These are phyloP conservation scores for Thymus mandschuricus DNA, from an alignment of 257 asterid species.

Conservation along the genomic window DNA sequence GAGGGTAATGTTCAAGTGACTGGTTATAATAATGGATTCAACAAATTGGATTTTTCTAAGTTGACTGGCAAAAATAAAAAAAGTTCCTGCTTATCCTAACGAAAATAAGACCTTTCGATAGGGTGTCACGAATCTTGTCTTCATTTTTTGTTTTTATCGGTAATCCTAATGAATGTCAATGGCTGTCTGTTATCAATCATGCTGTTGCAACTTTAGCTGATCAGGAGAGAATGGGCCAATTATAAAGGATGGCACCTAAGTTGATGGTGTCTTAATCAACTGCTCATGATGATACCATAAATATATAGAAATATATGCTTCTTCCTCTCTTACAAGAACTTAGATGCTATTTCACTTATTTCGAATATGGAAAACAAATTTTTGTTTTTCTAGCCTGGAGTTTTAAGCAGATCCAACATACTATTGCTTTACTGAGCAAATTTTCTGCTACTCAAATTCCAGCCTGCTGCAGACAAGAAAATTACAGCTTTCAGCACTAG, in stretches of 20 bases:
- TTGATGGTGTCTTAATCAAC: neutral
- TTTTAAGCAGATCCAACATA: conserved; percentile 9
- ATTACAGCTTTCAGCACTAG: conserved; percentile 39
- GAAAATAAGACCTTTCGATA: neutral
- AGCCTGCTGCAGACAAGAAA: conserved; percentile 48
- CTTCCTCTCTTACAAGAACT: neutral
- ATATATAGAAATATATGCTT: neutral
- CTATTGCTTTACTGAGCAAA: conserved; percentile 25
- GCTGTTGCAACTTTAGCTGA: too few species aligned
- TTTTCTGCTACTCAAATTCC: conserved; percentile 33
- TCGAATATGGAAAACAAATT: neutral
- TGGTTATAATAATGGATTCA: neutral
- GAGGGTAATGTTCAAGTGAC: too few species aligned
- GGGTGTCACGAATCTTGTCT: neutral
- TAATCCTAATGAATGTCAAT: too few species aligned
- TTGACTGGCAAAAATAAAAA: too few species aligned
- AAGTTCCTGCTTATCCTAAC: neutral
- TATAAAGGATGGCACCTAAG: neutral
- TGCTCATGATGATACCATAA: neutral
- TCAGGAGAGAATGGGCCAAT: neutral
- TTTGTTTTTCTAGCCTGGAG: conserved; percentile 7
- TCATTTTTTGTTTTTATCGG: neutral
- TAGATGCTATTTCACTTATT: conserved; percentile 12
- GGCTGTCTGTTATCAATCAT: too few species aligned
- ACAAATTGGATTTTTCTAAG: neutral